phyloP scores from a whole-genome alignment of 2,329 filamentous ascomycete genomes.

The Sclerotinia glacialis region DNA sequence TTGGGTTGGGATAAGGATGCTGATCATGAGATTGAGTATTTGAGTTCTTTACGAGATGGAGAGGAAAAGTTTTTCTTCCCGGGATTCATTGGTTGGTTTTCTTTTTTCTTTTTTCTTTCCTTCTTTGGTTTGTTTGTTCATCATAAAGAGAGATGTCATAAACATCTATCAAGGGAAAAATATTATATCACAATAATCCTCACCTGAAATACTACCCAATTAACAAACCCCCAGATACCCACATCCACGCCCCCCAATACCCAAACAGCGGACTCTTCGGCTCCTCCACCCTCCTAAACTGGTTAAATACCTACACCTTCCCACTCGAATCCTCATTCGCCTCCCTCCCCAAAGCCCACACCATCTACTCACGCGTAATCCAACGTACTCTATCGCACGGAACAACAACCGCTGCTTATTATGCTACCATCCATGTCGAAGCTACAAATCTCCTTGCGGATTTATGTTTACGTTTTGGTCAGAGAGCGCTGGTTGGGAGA shows the following conservation, averaged over 20 bases:
- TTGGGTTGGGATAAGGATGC: slow-evolving; percentile 38
- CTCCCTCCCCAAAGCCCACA: slow-evolving; percentile 58
- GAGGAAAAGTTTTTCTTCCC: slow-evolving; percentile 76
- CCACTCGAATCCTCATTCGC: slow-evolving; percentile 79
- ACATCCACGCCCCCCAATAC: slow-evolving; percentile 93
- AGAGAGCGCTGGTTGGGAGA: slow-evolving; percentile 85
- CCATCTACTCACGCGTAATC: slow-evolving; percentile 76
- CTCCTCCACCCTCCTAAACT: slow-evolving; percentile 86
- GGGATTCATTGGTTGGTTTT: slow-evolving; percentile 66
- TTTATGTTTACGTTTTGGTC: slow-evolving; percentile 74
- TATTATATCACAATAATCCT: neutral
- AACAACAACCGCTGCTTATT: slow-evolving; percentile 94
- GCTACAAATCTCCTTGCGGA: slow-evolving; percentile 90
- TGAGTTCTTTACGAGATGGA: slow-evolving; percentile 35
- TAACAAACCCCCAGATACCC: slow-evolving; percentile 64
- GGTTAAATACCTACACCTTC: slow-evolving; percentile 93
- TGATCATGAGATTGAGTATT: slow-evolving; percentile 24
- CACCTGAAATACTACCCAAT: neutral
- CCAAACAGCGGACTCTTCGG: slow-evolving; percentile 93
- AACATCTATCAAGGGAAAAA: neutral
- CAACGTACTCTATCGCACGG: slow-evolving; percentile 80
- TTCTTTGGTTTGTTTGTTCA: neutral
- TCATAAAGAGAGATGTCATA: neutral
- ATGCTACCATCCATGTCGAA: slow-evolving; percentile 80
- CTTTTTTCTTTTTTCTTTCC: neutral